A percentile compares a stretch with the other conserved stretches of the same genome.
These are phyloP conservation scores for Fusarium citri DNA, from an alignment of 2,329 filamentous ascomycete species.

Conservation along the genomic window DNA sequence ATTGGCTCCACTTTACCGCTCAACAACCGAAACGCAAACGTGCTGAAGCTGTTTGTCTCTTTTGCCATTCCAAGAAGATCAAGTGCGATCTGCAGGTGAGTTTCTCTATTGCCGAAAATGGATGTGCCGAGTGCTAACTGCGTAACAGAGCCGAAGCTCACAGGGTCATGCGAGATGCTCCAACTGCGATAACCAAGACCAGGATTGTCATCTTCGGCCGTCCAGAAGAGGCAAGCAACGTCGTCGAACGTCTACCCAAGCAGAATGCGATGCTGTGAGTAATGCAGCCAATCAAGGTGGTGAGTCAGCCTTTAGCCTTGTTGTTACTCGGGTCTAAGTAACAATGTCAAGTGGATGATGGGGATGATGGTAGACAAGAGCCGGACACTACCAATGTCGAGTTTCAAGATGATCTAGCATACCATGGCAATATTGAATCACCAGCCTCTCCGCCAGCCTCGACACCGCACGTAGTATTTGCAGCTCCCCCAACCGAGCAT, in stretches of 20 bases:
- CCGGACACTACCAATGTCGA: not conserved
- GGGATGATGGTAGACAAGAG: not conserved
- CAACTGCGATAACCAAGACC: constrained; percentile 44
- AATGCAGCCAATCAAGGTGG: not conserved
- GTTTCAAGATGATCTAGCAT: not conserved
- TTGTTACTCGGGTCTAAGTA: not conserved
- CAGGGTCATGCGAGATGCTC: constrained; percentile 45
- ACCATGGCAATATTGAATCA: not conserved
- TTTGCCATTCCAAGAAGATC: constrained; percentile 52
- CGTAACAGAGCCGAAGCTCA: constrained; percentile 28
- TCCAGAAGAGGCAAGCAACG: constrained; percentile 47
- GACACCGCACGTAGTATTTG: constrained; percentile 8
- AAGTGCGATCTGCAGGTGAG: constrained; percentile 51
- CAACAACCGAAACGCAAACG: constrained; percentile 50
- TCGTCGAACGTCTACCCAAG: not conserved
- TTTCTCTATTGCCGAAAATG: not conserved
- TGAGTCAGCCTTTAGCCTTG: not conserved
- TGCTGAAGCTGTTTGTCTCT: constrained; percentile 43
- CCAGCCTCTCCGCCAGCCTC: constrained; percentile 1
- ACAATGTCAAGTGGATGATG: not conserved
- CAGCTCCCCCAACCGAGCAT: not conserved
- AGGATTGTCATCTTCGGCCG: constrained; percentile 47
- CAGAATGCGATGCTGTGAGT: not conserved
- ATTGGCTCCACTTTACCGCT: constrained; percentile 51
- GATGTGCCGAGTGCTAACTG: not conserved